Evolutionary conservation across 1,284 basidiomycete genomes (phyloP), one percentile per base, ranked within the genome.

Genomic region (Papiliotrema terrestris): DNA sequence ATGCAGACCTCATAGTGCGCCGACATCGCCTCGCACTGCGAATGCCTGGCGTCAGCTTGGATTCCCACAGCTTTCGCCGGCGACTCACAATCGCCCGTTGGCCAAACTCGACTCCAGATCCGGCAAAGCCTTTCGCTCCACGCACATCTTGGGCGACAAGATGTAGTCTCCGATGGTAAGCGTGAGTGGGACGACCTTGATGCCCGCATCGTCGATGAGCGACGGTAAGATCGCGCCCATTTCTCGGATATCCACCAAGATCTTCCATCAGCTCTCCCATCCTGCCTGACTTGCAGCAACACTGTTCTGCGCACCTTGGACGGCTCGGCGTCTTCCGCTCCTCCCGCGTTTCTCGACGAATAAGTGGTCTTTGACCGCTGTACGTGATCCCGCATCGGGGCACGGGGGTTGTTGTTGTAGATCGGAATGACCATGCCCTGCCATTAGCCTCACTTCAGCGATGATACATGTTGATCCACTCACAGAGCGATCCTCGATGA

Each of bases 1-100:
- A 98, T 84, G 0, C 94, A 93, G 43, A 89, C 86, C 76, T 93
- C 94, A 78, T 98, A 98, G 72, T 98, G 88, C 5, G 88, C 87
- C 0, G 88, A 92, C 95, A 98, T 98, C 19, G 91, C 75, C 76
- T 98, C 95, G 78, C 95, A 98, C 71, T 99, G 95, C 0, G 92
- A 91, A 72, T 96, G 97, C 55, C 92, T 96, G 61, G 1, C 15
- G 22, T 23, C 19, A 47, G 45, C 45, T 49, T 13, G 29, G 45
- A 32, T 23, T 11, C 32, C 50, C 35, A 29, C 5, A 26, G 17
- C 15, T 6, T 3, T 41, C 8, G 22, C 8, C 11, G 17, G 6
- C 11, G 3, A 81, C 90, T 79, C 64, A 94, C 93, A 98, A 74
- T 58, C 95, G 82, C 15, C 95, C 95, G 63, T 87, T 95, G 56